phyloP scores from a whole-genome alignment of 441 rosid genomes.

The Populus hybrid region DNA sequence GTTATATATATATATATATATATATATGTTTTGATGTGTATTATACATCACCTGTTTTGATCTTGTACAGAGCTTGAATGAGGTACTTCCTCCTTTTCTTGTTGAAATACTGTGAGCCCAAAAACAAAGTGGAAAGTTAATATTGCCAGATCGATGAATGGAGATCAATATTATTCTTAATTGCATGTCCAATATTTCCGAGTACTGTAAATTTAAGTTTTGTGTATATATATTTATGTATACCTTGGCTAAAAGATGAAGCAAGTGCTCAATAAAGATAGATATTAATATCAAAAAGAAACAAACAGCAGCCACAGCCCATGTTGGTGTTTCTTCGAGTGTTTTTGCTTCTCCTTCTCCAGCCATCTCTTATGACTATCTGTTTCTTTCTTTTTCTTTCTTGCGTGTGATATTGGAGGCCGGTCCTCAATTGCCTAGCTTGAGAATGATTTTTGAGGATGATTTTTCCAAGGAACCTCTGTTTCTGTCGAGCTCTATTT shows the following conservation, averaged over 20 bases:
- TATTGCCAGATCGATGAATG: neutral
- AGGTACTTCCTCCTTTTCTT: slow-evolving; percentile 53
- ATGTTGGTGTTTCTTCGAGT: slow-evolving; percentile 64
- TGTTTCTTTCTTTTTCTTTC: neutral
- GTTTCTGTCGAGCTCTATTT: no score
- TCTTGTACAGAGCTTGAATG: slow-evolving; percentile 69
- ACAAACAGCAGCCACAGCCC: slow-evolving; percentile 84
- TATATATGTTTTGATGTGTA: neutral
- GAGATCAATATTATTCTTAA: neutral
- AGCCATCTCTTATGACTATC: slow-evolving; percentile 15
- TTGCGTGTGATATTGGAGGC: neutral
- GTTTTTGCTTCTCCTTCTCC: slow-evolving; percentile 29
- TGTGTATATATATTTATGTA: no score
- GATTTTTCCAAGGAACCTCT: no score
- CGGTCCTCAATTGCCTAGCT: neutral
- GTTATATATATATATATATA: no score
- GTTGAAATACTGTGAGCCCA: slow-evolving; percentile 41
- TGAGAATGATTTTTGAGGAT: no score
- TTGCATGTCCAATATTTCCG: neutral
- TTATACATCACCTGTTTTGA: slow-evolving; percentile 56
- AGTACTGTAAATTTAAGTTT: neutral
- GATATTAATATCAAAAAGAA: slow-evolving; percentile 52
- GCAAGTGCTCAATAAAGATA: slow-evolving; percentile 46
- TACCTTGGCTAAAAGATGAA: slow-evolving; percentile 62
- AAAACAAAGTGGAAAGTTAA: neutral